phyloP scores from a whole-genome alignment of 495 filamentous ascomycete genomes.

The Tuber calosporum region DNA sequence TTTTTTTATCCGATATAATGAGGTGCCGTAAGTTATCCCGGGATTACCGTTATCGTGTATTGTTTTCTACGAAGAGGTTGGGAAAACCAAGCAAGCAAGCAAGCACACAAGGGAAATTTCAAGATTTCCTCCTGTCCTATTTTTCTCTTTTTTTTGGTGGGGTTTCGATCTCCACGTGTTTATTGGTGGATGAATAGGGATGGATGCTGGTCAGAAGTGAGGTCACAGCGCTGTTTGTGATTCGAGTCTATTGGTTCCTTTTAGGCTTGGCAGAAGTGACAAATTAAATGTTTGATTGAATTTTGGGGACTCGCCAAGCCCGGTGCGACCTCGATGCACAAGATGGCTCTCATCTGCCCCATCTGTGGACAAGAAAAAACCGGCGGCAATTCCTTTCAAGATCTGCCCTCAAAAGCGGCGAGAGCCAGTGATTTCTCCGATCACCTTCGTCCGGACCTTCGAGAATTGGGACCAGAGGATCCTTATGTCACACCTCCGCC shows the following conservation, averaged over 20 bases:
- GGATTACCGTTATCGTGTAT: not conserved
- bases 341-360: slow-evolving; percentile 4
- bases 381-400: not conserved
- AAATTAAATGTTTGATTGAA: not conserved
- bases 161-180: not conserved
- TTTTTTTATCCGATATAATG: not conserved
- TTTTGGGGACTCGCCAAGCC: not conserved
- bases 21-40: not conserved
- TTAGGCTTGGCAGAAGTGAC: not conserved
- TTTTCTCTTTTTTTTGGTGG: not conserved
- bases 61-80: not conserved
- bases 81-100: not conserved
- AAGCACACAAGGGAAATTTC: not conserved
- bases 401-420: not conserved
- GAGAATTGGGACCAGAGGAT: not conserved
- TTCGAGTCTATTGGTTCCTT: not conserved
- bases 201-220: not conserved
- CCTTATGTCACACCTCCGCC: not conserved
- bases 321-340: not conserved
- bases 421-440: slow-evolving; percentile 3
- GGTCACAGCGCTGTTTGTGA: not conserved
- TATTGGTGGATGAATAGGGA: not conserved
- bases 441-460: slow-evolving; percentile 5
- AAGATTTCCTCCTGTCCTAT: not conserved
- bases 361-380: not conserved